A percentile compares a stretch with the other conserved stretches of the same genome.
Evolutionary conservation across 2,329 filamentous ascomycete species (phyloP).

Genomic region (Neofusicoccum ribis): DNA sequence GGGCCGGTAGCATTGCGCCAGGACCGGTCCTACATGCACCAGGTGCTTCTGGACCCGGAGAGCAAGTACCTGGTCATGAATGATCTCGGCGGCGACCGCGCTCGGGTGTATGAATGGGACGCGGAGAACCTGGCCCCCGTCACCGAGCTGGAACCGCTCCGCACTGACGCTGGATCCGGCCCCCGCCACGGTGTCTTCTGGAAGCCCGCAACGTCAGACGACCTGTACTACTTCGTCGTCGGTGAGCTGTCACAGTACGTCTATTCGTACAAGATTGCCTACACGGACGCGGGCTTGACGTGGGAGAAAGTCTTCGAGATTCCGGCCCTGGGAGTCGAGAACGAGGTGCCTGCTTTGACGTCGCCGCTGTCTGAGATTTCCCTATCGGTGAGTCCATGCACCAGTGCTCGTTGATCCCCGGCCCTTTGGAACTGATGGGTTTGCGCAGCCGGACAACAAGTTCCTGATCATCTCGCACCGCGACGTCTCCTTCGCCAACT

Average conservation of each 20-base stretch:
- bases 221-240: conserved; percentile 55
- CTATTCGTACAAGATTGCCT: conserved; percentile 57
- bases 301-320: conserved; percentile 53
- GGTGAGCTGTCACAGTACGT: conserved; percentile 62
- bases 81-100: conserved; percentile 64
- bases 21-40: conserved; percentile 63
- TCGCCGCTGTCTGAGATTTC: conserved; percentile 55
- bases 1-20: conserved; percentile 50
- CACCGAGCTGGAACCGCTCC: conserved; percentile 47
- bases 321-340: conserved; percentile 34
- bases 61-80: conserved; percentile 62
- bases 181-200: conserved; percentile 66
- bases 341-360: conserved; percentile 27
- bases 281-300: conserved; percentile 46
- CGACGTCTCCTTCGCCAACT: conserved; percentile 54
- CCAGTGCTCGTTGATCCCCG: too few species aligned
- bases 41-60: conserved; percentile 66
- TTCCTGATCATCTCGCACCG: conserved; percentile 70
- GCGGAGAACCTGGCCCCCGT: conserved; percentile 45
- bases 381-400: conserved; percentile 53
- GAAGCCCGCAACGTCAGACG: conserved; percentile 24
- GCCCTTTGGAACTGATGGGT: background rate
- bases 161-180: conserved; percentile 56
- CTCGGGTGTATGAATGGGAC: conserved; percentile 60
- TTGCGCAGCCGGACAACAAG: conserved; percentile 44